Percentiles rank a stretch among this genome's conserved stretches.
phyloP scores from a whole-genome alignment of 495 filamentous ascomycete species.

The Penicillium herquei region DNA sequence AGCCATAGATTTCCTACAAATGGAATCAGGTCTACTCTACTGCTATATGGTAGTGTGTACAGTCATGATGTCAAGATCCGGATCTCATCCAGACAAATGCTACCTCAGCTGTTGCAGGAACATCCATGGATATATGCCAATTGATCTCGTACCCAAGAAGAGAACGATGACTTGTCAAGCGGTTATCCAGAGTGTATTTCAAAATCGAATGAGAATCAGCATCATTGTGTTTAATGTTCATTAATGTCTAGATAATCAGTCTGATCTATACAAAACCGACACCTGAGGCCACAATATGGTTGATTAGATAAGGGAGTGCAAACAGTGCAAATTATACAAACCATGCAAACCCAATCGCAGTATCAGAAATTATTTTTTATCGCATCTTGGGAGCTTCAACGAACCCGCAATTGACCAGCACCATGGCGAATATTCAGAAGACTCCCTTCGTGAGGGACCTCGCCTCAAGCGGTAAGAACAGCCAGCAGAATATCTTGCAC shows the following conservation, averaged over 20 bases:
- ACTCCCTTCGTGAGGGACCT: slow-evolving; percentile 74
- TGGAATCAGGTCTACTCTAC: not conserved
- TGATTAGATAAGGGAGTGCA: too few relatives aligned
- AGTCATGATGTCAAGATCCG: slow-evolving; percentile 31
- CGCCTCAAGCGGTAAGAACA: slow-evolving; percentile 65
- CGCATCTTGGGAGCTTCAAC: slow-evolving; percentile 11
- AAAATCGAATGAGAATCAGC: too few relatives aligned
- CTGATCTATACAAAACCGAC: not conserved
- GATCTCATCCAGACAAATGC: not conserved
- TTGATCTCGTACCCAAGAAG: too few relatives aligned
- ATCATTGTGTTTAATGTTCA: not conserved
- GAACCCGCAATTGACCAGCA: slow-evolving; percentile 7
- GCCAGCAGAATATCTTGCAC: not conserved
- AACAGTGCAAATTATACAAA: not conserved
- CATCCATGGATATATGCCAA: too few relatives aligned
- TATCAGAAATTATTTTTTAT: slow-evolving; percentile 37
- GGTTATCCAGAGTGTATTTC: too few relatives aligned
- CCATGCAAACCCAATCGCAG: slow-evolving; percentile 8
- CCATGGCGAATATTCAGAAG: slow-evolving; percentile 54
- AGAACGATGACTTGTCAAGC: too few relatives aligned
- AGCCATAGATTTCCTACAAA: not conserved
- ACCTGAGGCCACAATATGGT: slow-evolving; percentile 12
- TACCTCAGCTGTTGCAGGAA: not conserved
- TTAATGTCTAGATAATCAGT: not conserved
- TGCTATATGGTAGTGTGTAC: slow-evolving; percentile 2